Base-by-base conservation (phyloP, 495 filamentous ascomycete genomes). In the Bathelium albidoporum region DNA sequence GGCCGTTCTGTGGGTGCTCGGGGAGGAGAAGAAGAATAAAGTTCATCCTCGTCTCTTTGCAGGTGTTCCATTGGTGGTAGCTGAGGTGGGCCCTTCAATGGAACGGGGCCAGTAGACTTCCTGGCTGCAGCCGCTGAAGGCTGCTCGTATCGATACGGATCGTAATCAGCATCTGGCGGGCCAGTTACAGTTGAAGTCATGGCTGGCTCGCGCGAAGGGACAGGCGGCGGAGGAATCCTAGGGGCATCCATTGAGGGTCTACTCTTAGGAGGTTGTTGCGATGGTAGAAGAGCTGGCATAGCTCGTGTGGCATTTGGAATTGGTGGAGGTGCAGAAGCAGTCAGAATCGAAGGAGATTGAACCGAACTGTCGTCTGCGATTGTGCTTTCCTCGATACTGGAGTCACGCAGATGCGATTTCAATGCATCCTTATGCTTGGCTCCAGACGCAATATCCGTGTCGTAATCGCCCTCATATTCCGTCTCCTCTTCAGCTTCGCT, bases 401-500 rank as follows among this genome's bases (percentile, higher is more conserved):
- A 84, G 43, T 91, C 90, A 52, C 86, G 82, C 32, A 83, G 85
- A 74, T 96, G 90, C 22, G 89, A 73, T 69, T 90, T 95, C 62
- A 97, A 73, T 2, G 94, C 93, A 77, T 96, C 94, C 74, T 95
- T 94, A 72, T 94, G 88, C 44, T 88, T 87, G 11, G 84, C 91
- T 32, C 90, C 87, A 52, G 95, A 88, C 1, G 89, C 92, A 67
- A 98, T 97, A 73, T 97, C 94, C 43, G 94, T 98, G 68, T 97
- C 94, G 72, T 98, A 97, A 71, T 97, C 94, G 22, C 92, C 94
- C 73, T 98, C 94, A 71, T 97, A 97, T 73, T 97, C 94, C 1
- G 89, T 95, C 49, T 92, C 89, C 64, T 85, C 89, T 20, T 82
- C 88, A 44, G 89, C 87, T 32, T 85, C 82, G 43, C 80, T 76